phyloP scores from a whole-genome alignment of 345 rosid genomes.

The Rhodamnia argentea region DNA sequence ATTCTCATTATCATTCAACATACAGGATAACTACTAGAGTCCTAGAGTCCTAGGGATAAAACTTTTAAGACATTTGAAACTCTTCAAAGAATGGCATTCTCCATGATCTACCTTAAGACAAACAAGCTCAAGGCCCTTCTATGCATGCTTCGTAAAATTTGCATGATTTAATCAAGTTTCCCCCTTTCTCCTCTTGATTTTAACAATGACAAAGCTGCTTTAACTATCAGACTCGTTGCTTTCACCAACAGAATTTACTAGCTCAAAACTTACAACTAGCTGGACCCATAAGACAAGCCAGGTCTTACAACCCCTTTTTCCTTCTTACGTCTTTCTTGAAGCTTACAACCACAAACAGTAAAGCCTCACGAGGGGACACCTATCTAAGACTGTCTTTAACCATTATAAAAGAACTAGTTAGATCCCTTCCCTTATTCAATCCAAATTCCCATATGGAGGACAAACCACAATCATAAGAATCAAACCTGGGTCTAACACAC shows the following conservation, averaged over 20 bases:
- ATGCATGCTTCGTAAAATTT: neutral
- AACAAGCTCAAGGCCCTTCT: neutral
- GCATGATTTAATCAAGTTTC: neutral
- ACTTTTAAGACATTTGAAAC: neutral
- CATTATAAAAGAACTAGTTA: neutral
- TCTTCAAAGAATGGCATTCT: neutral
- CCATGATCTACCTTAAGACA: neutral
- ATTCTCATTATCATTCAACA: neutral
- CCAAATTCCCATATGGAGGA: neutral
- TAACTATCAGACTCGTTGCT: neutral
- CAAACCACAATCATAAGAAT: neutral
- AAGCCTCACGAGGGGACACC: neutral
- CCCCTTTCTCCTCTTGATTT: neutral
- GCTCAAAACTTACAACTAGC: neutral
- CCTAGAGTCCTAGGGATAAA: neutral
- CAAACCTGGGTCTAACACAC: neutral
- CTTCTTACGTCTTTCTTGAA: neutral
- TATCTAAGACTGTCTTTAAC: neutral
- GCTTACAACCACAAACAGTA: neutral
- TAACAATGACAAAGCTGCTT: neutral
- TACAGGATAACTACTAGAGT: neutral
- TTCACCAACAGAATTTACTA: neutral
- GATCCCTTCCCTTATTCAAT: neutral
- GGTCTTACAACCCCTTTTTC: neutral
- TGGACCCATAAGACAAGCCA: neutral